A percentile compares a stretch with the other conserved stretches of the same genome.
Conservation (phyloP, 768 basidiomycete species). For the Amanita pseudoporphyria region DNA sequence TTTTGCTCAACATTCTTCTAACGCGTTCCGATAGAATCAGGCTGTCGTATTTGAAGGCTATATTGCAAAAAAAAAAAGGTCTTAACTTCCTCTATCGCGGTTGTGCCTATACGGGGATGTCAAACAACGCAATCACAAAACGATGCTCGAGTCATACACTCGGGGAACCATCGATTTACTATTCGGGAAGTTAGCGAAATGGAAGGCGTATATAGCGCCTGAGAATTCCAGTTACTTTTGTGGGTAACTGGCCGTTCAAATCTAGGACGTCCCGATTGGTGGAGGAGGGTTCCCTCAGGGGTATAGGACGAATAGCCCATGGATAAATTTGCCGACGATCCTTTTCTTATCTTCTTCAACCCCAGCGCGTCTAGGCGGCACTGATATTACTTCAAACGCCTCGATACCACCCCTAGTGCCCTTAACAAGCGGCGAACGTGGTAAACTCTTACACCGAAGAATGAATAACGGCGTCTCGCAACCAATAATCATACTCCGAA, state of each 20-base stretch:
- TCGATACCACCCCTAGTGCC: neutral
- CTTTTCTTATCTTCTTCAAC: neutral
- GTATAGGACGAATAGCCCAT: neutral
- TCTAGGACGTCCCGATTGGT: neutral
- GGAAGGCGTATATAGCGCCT: too few species aligned
- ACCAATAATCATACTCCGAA: neutral
- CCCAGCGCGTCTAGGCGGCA: neutral
- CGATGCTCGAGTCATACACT: neutral
- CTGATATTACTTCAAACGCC: neutral
- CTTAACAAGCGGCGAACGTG: neutral
- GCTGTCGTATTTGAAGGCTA: too few species aligned
- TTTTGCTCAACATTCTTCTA: neutral
- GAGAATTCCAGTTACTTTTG: neutral
- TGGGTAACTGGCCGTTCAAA: neutral
- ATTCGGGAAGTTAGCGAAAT: neutral
- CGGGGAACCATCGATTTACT: neutral
- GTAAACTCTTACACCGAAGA: neutral
- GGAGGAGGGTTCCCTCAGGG: neutral
- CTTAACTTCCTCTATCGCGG: too few species aligned
- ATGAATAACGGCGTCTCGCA: neutral
- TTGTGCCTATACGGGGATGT: neutral
- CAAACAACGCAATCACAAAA: neutral
- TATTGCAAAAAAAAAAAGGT: too few species aligned
- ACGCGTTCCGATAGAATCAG: neutral
- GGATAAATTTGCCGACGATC: constrained; percentile 2